Conservation (phyloP, 2,329 filamentous ascomycete species). For the Trichoderma citrinoviride region DNA sequence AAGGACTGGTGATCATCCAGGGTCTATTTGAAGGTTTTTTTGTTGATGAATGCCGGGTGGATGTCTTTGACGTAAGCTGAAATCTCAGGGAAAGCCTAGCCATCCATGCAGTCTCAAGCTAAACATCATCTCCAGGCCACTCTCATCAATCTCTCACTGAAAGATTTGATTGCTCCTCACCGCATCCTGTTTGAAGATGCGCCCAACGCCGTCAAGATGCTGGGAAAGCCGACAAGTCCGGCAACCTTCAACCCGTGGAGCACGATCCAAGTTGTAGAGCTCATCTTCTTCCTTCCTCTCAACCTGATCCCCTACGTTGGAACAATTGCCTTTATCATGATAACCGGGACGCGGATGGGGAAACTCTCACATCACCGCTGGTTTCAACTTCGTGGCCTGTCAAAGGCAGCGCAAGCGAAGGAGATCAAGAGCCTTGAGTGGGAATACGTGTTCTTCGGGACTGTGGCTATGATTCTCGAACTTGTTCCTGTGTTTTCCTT, state of each 20-base stretch:
- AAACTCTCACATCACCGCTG: conserved; percentile 90
- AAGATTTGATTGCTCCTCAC: conserved; percentile 65
- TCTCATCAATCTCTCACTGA: conserved; percentile 70
- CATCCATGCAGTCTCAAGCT: background rate
- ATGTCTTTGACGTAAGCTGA: conserved; percentile 73
- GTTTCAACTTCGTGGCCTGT: conserved; percentile 74
- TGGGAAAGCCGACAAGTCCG: conserved; percentile 75
- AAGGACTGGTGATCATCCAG: conserved; percentile 68
- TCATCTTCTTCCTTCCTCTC: conserved; percentile 73
- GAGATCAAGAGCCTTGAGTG: conserved; percentile 67
- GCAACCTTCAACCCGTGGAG: conserved; percentile 88
- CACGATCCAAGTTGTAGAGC: conserved; percentile 83
- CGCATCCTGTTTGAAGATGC: conserved; percentile 65
- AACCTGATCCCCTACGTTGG: conserved; percentile 85
- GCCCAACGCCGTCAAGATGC: conserved; percentile 70
- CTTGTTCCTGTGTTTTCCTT: conserved; percentile 90
- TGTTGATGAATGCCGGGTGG: conserved; percentile 73
- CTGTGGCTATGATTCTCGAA: conserved; percentile 77
- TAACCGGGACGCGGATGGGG: conserved; percentile 83
- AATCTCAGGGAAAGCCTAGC: background rate
- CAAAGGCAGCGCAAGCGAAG: conserved; percentile 68
- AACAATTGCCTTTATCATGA: conserved; percentile 78
- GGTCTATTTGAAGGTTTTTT: conserved; percentile 76
- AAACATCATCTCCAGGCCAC: conserved; percentile 49
- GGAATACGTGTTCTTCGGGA: conserved; percentile 94